Evolutionary conservation across 2,329 filamentous ascomycete species (phyloP), one percentile per base, ranked within the genome.

Genomic region (Alternaria ventricosa): DNA sequence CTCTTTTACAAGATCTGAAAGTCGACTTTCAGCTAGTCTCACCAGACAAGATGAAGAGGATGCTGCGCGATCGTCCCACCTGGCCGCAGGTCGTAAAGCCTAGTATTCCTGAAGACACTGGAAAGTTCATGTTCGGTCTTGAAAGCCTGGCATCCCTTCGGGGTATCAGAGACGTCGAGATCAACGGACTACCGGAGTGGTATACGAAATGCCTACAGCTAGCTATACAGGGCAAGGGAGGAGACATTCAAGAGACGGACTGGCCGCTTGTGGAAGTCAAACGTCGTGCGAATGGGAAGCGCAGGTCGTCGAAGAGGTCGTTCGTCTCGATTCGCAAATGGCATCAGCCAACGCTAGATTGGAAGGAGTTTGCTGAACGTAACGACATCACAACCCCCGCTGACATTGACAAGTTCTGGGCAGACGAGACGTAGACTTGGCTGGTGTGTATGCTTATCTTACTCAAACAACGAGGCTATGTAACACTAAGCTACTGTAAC

Each of bases 331-430:
- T 60, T 13, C 66, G 63, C 49, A 64, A 61, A 51, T 74, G 70
- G 71, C 63, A 70, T 55, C 63, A 72, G 36, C 70, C 71, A 10
- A 61, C 27, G 44, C 54, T 71, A 9, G 60, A 76, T 50, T 76
- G 73, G 71, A 62, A 62, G 36, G 67, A 67, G 60, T 75, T 70
- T 66, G 73, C 74, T 2, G 53, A 66, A 55, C 57, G 69, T 3
- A 75, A 75, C 30, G 46, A 45, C 6, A 65, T 73, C 22, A 36
- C 57, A 7, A 7, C 63, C 25, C 63, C 66, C 20, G 61, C 61
- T 43, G 57, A 64, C 25, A 56, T 66, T 28, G 57, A 56, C 15
- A 55, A 41, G 27, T 51, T 66, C 20, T 66, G 57, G 55, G 25
- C 44, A 22, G 25, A 15, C 3, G 22, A 46, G 10, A 5, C 11